Conservation (phyloP, 768 basidiomycete species). For the Hydnomerulius pinastri region DNA sequence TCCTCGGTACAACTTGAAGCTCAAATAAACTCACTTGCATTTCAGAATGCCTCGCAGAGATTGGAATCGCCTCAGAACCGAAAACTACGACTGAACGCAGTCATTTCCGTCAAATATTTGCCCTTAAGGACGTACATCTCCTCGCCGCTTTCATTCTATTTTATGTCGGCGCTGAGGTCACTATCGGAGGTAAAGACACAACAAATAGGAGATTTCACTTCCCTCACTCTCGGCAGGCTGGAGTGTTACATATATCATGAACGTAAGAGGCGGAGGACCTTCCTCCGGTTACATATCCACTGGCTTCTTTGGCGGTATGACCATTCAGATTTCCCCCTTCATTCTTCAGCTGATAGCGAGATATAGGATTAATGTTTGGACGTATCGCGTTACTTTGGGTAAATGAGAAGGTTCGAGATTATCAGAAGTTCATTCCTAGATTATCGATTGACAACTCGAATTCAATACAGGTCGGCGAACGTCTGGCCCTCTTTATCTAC, state of each 20-base stretch:
- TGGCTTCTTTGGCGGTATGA: conserved; percentile 35
- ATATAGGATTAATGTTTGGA: conserved; percentile 30
- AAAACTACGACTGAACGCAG: conserved; percentile 31
- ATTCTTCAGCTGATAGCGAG: neutral
- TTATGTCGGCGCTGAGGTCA: conserved; percentile 56
- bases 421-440: too few relatives aligned
- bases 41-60: conserved; percentile 38
- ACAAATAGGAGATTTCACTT: too few relatives aligned
- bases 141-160: conserved; percentile 47
- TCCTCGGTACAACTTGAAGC: neutral
- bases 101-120: conserved; percentile 49
- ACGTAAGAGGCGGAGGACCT: conserved; percentile 44
- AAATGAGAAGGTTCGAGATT: conserved; percentile 24
- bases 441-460: neutral
- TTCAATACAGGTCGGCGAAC: conserved; percentile 33
- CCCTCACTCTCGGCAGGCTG: too few relatives aligned
- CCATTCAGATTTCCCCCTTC: neutral
- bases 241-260: conserved; percentile 62
- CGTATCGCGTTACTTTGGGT: conserved; percentile 30
- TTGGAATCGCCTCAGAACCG: conserved; percentile 33
- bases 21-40: neutral
- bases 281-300: conserved; percentile 50
- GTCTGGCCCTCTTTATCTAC: conserved; percentile 30
- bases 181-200: conserved; percentile 47
- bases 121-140: conserved; percentile 42